Conservation (phyloP, 805 yeast genomes). For the Nakazawaea wickerhamii region DNA sequence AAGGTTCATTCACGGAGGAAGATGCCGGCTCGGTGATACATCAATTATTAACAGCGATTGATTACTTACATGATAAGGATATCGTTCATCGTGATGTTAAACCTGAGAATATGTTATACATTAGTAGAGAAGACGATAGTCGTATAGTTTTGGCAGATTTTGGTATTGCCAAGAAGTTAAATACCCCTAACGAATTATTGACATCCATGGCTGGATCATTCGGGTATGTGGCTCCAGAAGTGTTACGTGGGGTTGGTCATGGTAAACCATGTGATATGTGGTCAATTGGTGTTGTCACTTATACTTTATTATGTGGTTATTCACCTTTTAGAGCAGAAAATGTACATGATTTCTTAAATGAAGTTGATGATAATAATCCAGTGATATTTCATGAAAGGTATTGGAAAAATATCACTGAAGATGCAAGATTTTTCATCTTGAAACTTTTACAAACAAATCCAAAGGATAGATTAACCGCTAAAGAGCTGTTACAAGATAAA, state of each 20-base stretch:
- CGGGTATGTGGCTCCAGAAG: constrained; percentile 98
- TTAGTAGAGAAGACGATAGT: constrained; percentile 55
- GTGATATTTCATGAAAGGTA: constrained; percentile 84
- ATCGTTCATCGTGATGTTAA: constrained; percentile 93
- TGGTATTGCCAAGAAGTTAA: constrained; percentile 84
- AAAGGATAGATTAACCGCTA: constrained; percentile 60
- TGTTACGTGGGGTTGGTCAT: constrained; percentile 75
- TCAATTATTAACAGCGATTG: constrained; percentile 73
- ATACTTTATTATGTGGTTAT: constrained; percentile 86
- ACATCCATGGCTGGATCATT: constrained; percentile 69
- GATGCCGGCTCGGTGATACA: constrained; percentile 76
- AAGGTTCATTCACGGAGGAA: constrained; percentile 82
- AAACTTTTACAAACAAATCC: constrained; percentile 68
- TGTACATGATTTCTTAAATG: constrained; percentile 73
- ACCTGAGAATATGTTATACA: constrained; percentile 85
- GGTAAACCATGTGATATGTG: constrained; percentile 95
- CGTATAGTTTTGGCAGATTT: constrained; percentile 88
- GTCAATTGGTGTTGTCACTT: constrained; percentile 92
- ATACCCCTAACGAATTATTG: constrained; percentile 52
- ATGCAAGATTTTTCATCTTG: constrained; percentile 75
- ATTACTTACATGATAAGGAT: constrained; percentile 67
- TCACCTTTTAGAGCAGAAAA: constrained; percentile 87
- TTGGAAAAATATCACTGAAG: constrained; percentile 77
- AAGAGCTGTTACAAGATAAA: constrained; percentile 57
- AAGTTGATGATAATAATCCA: constrained; percentile 65